These are phyloP conservation scores for Dothistroma septosporum DNA, from an alignment of 2,329 filamentous ascomycete genomes.

Conservation along the genomic window DNA sequence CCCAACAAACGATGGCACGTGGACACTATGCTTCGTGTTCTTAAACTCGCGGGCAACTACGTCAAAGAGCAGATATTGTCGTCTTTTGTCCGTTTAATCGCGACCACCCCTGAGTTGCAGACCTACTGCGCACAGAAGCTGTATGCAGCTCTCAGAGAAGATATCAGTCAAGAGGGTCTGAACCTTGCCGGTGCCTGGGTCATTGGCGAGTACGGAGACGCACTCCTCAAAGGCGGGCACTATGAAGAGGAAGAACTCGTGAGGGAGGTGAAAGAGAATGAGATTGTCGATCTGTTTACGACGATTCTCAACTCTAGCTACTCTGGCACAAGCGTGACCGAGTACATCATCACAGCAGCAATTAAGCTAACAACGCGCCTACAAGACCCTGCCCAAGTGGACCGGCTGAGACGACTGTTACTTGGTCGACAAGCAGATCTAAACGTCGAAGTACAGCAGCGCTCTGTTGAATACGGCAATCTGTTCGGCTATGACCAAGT, in stretches of 20 bases:
- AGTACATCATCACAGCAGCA: constrained; percentile 92
- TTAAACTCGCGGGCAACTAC: constrained; percentile 91
- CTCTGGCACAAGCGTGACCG: constrained; percentile 81
- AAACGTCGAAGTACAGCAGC: constrained; percentile 92
- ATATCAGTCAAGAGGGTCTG: constrained; percentile 94
- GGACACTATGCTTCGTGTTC: constrained; percentile 90
- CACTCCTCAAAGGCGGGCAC: constrained; percentile 79
- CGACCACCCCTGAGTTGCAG: constrained; percentile 88
- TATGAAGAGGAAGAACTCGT: constrained; percentile 94
- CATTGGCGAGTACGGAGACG: constrained; percentile 93
- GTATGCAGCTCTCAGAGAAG: constrained; percentile 84
- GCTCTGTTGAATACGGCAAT: constrained; percentile 91
- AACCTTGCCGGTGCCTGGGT: constrained; percentile 94
- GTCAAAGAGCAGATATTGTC: constrained; percentile 97
- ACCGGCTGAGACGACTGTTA: constrained; percentile 75
- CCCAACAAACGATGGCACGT: constrained; percentile 98
- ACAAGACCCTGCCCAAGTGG: constrained; percentile 76
- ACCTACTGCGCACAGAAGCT: constrained; percentile 96
- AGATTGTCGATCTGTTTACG: constrained; percentile 88
- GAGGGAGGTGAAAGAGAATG: constrained; percentile 74
- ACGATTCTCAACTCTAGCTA: constrained; percentile 94
- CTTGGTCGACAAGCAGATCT: constrained; percentile 77
- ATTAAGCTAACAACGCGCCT: constrained; percentile 93
- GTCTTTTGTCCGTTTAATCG: constrained; percentile 91
- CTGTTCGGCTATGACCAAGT: constrained; percentile 89